Evolutionary conservation across 1,284 basidiomycete genomes (phyloP).

Genomic region (Austropuccinia psidii): DNA sequence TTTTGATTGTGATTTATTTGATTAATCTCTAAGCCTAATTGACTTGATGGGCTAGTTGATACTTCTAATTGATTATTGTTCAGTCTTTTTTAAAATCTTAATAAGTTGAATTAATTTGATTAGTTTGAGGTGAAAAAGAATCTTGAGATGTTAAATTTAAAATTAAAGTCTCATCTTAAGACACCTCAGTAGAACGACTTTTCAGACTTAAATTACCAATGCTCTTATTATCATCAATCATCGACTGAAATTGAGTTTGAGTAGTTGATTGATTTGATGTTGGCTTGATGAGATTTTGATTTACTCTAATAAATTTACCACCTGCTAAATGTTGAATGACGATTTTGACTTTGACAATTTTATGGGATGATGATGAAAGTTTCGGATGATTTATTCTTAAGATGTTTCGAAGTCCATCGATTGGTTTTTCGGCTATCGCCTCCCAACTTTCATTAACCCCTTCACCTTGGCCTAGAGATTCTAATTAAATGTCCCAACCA

Average conservation of each 20-base stretch:
- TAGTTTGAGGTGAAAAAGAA: conserved; percentile 1
- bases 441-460: conserved; percentile 42
- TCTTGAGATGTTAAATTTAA: conserved; percentile 28
- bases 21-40: no score
- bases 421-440: conserved; percentile 60
- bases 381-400: conserved; percentile 49
- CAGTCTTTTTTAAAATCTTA: no score
- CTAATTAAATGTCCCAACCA: conserved; percentile 79
- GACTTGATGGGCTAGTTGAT: no score
- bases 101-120: no score
- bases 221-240: conserved; percentile 59
- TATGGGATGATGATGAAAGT: conserved; percentile 63
- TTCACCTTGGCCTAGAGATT: conserved; percentile 57
- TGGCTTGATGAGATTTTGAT: conserved; percentile 67
- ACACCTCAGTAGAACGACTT: conserved; percentile 24
- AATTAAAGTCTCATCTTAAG: conserved; percentile 4
- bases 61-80: no score
- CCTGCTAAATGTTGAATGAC: conserved; percentile 65
- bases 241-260: no score
- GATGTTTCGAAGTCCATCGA: conserved; percentile 21
- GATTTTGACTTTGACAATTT: conserved; percentile 68
- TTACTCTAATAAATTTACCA: conserved; percentile 65
- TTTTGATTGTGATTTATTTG: no score
- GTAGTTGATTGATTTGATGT: conserved; percentile 61
- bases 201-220: conserved; percentile 59